A percentile compares a stretch with the other conserved stretches of the same genome.
phyloP scores from a whole-genome alignment of 371 early-diverging fungal genomes.

The Nematocida major region DNA sequence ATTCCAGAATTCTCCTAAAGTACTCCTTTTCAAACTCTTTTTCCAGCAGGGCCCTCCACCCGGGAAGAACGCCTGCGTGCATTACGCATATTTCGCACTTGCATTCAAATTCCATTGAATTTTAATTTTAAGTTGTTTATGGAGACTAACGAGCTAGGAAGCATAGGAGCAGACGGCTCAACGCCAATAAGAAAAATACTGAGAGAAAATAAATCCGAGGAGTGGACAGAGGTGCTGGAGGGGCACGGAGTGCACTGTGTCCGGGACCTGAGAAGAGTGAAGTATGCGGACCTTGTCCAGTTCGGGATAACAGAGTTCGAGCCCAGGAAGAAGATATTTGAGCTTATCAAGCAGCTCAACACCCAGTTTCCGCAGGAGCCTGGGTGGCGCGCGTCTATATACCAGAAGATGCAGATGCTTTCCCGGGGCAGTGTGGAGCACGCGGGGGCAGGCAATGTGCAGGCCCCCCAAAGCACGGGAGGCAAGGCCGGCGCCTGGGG shows the following conservation, averaged over 20 bases:
- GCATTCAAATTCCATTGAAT: neutral
- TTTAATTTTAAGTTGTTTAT: conserved; percentile 28
- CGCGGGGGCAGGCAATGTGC: too few relatives aligned
- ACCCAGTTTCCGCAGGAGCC: neutral
- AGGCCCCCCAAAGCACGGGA: too few relatives aligned
- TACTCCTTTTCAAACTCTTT: conserved; percentile 60
- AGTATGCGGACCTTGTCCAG: conserved; percentile 55
- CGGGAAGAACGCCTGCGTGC: neutral
- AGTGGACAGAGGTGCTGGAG: conserved; percentile 32
- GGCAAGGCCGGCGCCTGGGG: too few relatives aligned
- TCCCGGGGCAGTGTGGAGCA: neutral
- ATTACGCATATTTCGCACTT: conserved; percentile 19
- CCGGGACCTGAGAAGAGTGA: conserved; percentile 27
- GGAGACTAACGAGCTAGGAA: neutral
- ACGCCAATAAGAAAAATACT: conserved; percentile 3
- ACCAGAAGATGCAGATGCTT: neutral
- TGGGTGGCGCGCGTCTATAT: neutral
- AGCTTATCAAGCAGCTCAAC: conserved; percentile 54
- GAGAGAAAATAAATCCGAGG: conserved; percentile 16
- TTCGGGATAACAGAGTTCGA: conserved; percentile 52
- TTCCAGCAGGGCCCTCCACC: conserved; percentile 51
- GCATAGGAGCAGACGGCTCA: neutral
- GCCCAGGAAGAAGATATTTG: conserved; percentile 53
- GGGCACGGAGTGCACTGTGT: conserved; percentile 13
- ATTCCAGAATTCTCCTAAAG: conserved; percentile 43